Evolutionary conservation across 1,284 basidiomycete species (phyloP), one percentile per base, ranked within the genome.

Genomic region (Papiliotrema nemorosa): DNA sequence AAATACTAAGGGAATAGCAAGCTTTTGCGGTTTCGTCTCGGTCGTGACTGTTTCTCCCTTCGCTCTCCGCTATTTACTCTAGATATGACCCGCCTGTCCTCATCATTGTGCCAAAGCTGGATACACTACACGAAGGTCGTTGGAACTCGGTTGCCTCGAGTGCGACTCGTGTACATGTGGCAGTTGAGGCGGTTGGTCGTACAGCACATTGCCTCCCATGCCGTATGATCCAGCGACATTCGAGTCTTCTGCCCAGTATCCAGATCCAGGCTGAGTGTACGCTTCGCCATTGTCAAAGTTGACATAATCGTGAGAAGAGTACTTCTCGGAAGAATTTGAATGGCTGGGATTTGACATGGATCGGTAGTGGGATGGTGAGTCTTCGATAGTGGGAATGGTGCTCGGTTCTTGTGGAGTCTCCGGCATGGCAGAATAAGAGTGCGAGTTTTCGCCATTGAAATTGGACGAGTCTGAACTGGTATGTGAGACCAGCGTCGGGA

Each of bases 131-230:
- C 61, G 46, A 33, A 65, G 49, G 50, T 63, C 63, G 39, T 58
- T 65, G 42, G 63, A 62, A 44, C 57, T 65, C 10, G 61, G 61
- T 26, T 62, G 47, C 31, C 58, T 31, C 9, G 54, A 54, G 13
- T 55, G 41, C 14, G 54, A 45, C 48, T 65, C 57, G 36, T 63
- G 63, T 7, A 65, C 54, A 41, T 65, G 63, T 5, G 63, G 63
- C 10, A 65, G 48, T 37, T 61, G 59, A 44, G 50, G 59, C 41
- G 50, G 48, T 22, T 54, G 49, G 21, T 48, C 37, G 44, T 55
- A 55, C 20, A 21, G 33, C 34, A 37, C 41, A 16, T 20, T 46
- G 6, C 27, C 18, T 7, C 39, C 34, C 14, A 49, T 34, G 45
- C 27, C 47, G 42, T 49, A 56, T 14, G 37, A 41, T 29, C 35